phyloP scores from a whole-genome alignment of 2,329 filamentous ascomycete genomes.

The Sarocladium strictum region DNA sequence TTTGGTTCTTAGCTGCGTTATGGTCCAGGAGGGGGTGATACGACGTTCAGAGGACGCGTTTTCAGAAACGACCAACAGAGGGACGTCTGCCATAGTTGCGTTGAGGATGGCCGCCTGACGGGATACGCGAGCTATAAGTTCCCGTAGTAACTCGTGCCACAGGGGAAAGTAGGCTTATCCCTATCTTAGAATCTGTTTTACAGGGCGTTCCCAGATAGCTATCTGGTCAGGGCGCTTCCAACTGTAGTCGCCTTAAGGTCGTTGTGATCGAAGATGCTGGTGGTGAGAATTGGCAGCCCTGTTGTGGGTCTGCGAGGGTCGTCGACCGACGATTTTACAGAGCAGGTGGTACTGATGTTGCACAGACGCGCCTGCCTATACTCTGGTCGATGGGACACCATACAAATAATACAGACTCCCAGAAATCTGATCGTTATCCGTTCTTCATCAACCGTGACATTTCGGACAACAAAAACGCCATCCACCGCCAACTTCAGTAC shows the following conservation, averaged over 20 bases:
- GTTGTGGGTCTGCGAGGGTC: neutral
- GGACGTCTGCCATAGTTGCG: conserved; percentile 61
- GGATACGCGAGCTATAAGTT: neutral
- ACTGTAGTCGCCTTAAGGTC: too few species aligned
- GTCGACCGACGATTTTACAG: neutral
- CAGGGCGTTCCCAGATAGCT: too few species aligned
- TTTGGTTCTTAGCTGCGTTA: conserved; percentile 76
- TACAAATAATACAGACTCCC: too few species aligned
- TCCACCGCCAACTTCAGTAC: too few species aligned
- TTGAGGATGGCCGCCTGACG: neutral
- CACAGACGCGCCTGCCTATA: too few species aligned
- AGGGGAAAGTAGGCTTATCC: neutral
- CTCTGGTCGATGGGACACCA: too few species aligned
- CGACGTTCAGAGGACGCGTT: conserved; percentile 81
- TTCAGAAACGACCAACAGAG: conserved; percentile 68
- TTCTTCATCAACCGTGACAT: too few species aligned
- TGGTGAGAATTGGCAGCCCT: neutral
- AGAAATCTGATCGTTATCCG: too few species aligned
- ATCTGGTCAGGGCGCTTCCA: too few species aligned
- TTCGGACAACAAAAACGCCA: too few species aligned
- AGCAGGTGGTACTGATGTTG: neutral
- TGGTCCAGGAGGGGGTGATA: conserved; percentile 86
- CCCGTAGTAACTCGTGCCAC: neutral
- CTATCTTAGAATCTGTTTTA: too few species aligned
- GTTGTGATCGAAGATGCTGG: too few species aligned